Evolutionary conservation across 2,329 filamentous ascomycete species (phyloP), one percentile per base, ranked within the genome.

Genomic region (Zarea fungicola): DNA sequence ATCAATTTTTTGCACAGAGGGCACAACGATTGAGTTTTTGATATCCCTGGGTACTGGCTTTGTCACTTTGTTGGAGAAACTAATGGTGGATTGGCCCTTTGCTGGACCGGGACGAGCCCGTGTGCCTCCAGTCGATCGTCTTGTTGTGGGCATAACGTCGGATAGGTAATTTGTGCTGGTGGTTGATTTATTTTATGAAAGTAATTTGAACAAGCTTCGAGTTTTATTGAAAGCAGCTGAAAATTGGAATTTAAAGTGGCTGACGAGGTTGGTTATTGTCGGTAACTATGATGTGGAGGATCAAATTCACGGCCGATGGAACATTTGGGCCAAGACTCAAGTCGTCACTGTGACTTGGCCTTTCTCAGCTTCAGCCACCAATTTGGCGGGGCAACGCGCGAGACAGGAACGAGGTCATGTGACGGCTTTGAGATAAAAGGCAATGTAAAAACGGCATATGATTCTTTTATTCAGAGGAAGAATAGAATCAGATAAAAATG

Each of bases 11-110:
- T 63, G 50, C 10, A 66, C 62, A 3, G 68, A 53, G 2, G 66
- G 60, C 3, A 68, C 59, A 44, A 65, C 50, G 21, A 66, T 57
- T n/a, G 68, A 62, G 56, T 73, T 71, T 58, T 79, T 79, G 54
- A 58, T 61, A 18, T 75, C 67, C 55, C 73, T 74, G 21, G 73
- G 63, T 4, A 72, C 68, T 29, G 71, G 63, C 61, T 82, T 82
- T 50, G 77, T 81, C 39, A 82, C 75, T 35, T 70, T 70, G 61
- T 74, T 74, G 57, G 77, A 73, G 68, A 82, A 82, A 61, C 74
- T 80, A 51, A 81, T 70, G 31, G 75, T 81, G 8, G 76, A 73
- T 55, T 82, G 78, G 29, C 67, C 67, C 60, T 73, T 76, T 52
- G 62, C 60, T 40, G 67, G 62, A 8, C 62, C 62, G 18, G 63